phyloP scores from a whole-genome alignment of 2,329 filamentous ascomycete genomes.

The Sclerotinia nivalis region DNA sequence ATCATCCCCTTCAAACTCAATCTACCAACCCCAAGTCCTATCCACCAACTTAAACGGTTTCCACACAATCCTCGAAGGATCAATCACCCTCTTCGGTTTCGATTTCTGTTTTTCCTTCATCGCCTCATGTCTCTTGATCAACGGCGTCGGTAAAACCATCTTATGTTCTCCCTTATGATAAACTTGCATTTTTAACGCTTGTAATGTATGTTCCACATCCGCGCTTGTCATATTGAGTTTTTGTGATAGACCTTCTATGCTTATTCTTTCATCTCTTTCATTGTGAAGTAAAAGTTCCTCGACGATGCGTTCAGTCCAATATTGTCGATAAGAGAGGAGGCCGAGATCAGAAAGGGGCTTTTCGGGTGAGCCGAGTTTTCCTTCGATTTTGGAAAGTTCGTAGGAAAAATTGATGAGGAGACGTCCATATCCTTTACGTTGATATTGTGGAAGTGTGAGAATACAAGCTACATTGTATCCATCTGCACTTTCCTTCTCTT shows the following conservation, averaged over 20 bases:
- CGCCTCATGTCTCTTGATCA: conserved; percentile 64
- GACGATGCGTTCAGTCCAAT: conserved; percentile 94
- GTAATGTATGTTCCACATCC: conserved; percentile 92
- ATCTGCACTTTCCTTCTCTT: conserved; percentile 96
- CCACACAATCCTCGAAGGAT: conserved; percentile 81
- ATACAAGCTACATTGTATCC: conserved; percentile 99
- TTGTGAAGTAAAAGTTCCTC: conserved; percentile 77
- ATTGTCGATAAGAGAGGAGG: conserved; percentile 90
- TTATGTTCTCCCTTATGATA: conserved; percentile 98
- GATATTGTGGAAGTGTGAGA: conserved; percentile 91
- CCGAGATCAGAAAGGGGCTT: conserved; percentile 95
- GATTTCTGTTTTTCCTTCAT: conserved; percentile 77
- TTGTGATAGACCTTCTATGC: conserved; percentile 80
- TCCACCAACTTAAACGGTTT: conserved; percentile 89
- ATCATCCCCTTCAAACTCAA: background rate
- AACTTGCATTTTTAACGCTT: conserved; percentile 90
- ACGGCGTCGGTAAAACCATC: conserved; percentile 83
- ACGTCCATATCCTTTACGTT: conserved; percentile 89
- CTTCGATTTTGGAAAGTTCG: conserved; percentile 92
- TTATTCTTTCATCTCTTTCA: conserved; percentile 69
- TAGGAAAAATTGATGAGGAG: conserved; percentile 97
- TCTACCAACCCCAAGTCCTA: conserved; percentile 92
- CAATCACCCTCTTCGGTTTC: conserved; percentile 76
- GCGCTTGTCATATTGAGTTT: conserved; percentile 92
- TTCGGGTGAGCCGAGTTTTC: conserved; percentile 92